Conservation (phyloP, 345 rosid species). For the Combretum micranthum region DNA sequence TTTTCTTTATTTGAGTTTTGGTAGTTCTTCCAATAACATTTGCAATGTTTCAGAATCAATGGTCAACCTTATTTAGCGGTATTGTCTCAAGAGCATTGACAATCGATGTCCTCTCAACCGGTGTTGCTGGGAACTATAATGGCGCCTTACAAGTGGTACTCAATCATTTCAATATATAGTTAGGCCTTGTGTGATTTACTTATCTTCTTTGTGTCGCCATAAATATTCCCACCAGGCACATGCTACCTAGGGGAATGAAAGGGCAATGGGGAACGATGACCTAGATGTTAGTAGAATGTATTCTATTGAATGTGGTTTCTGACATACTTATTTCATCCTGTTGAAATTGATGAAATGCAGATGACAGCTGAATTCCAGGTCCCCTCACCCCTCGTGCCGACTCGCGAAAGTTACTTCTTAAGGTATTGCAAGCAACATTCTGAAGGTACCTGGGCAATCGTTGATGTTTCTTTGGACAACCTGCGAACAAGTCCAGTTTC, state of each 20-base stretch:
- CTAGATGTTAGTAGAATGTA: too few relatives aligned
- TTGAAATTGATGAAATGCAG: constrained; percentile 18
- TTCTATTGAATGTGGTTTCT: too few relatives aligned
- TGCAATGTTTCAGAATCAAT: constrained; percentile 49
- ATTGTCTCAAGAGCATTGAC: constrained; percentile 91
- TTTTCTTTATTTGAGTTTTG: background rate
- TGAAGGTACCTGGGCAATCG: constrained; percentile 87
- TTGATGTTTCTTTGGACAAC: constrained; percentile 84
- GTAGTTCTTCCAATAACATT: background rate
- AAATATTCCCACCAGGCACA: too few relatives aligned
- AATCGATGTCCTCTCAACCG: constrained; percentile 84
- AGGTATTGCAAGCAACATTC: constrained; percentile 86
- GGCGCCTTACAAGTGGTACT: constrained; percentile 98
- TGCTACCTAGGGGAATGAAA: too few relatives aligned
- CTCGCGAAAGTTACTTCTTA: constrained; percentile 74
- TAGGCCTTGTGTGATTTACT: background rate
- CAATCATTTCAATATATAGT: background rate
- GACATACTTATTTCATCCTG: too few relatives aligned
- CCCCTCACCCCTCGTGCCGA: constrained; percentile 80
- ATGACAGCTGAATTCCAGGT: constrained; percentile 96
- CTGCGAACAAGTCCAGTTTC: constrained; percentile 36
- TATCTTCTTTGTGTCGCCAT: too few relatives aligned
- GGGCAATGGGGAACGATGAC: too few relatives aligned
- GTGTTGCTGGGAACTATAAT: constrained; percentile 94
- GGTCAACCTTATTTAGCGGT: constrained; percentile 81